Evolutionary conservation across 2,329 filamentous ascomycete species (phyloP), one percentile per base, ranked within the genome.

Genomic region (Alternaria tenuissima): DNA sequence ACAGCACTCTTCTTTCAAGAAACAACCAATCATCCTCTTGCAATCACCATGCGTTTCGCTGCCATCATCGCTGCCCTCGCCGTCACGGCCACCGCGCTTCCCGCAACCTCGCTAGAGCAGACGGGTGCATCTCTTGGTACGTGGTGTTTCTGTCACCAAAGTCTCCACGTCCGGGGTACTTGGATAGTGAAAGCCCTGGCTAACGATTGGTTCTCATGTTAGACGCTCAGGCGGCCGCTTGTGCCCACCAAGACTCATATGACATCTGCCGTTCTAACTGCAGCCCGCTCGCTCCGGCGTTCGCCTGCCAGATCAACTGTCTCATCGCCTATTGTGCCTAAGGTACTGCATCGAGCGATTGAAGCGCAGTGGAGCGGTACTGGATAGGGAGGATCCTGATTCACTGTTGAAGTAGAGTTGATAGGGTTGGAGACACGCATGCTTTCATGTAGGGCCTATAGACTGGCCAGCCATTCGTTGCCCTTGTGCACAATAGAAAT

Each of bases 11-110:
- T 18, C 43, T 7, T 16, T 14, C 42, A 46, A 26, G 3, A 38
- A n/a, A 7, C 16, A 4, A 47, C 26, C n/a, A 32, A 3, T 47
- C n/a, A 4, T 47, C 11, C n/a, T 7, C 43, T 8, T 20, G 2
- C 28, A 28, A 20, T 47, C 26, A 47, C n/a, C 44, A 47, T 47
- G 44, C 44, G 44, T 47, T 47, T 47, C 44, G 28, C 44, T 20
- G 44, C 44, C 16, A 30, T 47, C 44, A 32, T 32, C 4, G 44
- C 26, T 30, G 44, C 44, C 26, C 18, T 47, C n/a, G 44, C 44
- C 44, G n/a, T 32, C 26, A 47, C 44, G n/a, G 44, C 24, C 8
- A 7, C 43, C 14, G 43, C 43, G 12, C 43, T 46, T 30, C 43
- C 43, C 28, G 43, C 43, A 5, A 7, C 16, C 43, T 30, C 43